Evolutionary conservation across 345 rosid species (phyloP), one percentile per base, ranked within the genome.

Genomic region (Arabis alpina): DNA sequence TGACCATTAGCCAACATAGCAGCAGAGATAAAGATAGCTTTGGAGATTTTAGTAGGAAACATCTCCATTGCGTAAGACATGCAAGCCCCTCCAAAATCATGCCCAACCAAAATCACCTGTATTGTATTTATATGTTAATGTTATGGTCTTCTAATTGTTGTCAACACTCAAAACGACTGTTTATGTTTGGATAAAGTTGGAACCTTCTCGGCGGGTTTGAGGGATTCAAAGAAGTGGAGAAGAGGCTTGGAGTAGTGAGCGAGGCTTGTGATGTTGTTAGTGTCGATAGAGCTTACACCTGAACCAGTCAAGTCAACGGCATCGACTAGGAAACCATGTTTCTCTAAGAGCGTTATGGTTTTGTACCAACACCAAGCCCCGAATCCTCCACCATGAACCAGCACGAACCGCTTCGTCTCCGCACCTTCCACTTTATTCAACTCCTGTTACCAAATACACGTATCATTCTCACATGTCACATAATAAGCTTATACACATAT

Each of bases 21-120:
- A 13, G 98, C 99, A 40, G 96, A 91, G 61, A 92, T 64, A 74
- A 80, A 94, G 59, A 92, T 76, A 74, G 99, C 93, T 78, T 88
- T 94, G 5, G 96, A 79, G 62, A 88, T 74, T 78, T 83, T 94
- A 32, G 37, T 55, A 70, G 97, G 93, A 69, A 85, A 88, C 81
- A 87, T 68, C 81, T 94, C 99, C 97, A 92, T 88, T 7, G 83
- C 95, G 66, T 89, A 86, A 10, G 97, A 88, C 75, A 89, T 72
- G 64, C 99, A 91, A 28, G 96, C 82, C n/a, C 98, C 99, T 49
- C 99, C 99, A 82, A 94, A 86, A 84, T 94, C 98, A 71, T 94
- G 99, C 8, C 98, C 99, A 27, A 85, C 99, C 85, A 94, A 73
- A 58, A 91, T 83, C 65, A 88, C 96, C 99, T 94, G 78, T 82